Evolutionary conservation across 2,329 filamentous ascomycete genomes (phyloP).

Genomic region (Penicillium decumbens): DNA sequence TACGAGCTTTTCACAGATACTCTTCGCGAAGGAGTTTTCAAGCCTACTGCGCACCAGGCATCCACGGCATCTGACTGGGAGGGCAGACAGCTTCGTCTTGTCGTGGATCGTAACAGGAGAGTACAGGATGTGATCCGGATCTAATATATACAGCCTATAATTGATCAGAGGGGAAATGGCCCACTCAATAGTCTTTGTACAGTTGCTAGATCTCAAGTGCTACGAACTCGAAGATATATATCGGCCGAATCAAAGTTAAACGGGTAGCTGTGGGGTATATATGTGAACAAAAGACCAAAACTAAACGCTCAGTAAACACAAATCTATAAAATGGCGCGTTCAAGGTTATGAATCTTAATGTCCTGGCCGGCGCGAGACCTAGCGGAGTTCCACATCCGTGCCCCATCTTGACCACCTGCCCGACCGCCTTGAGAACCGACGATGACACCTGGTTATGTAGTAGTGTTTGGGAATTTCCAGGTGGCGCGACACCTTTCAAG

Average conservation of each 20-base stretch:
- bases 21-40: constrained; percentile 56
- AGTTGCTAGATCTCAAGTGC: background rate
- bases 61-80: constrained; percentile 34
- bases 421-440: background rate
- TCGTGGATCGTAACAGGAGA: constrained; percentile 57
- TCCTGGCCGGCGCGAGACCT: background rate
- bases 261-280: background rate
- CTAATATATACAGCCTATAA: constrained; percentile 20
- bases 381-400: background rate
- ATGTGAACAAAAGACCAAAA: background rate
- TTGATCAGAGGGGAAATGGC: no score
- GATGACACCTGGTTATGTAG: background rate
- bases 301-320: background rate
- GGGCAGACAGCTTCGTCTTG: constrained; percentile 57
- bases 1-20: constrained; percentile 65
- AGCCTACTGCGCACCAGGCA: constrained; percentile 20
- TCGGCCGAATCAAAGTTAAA: background rate
- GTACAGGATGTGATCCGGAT: constrained; percentile 56
- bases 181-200: background rate
- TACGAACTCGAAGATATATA: background rate
- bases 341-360: background rate
- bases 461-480: background rate
- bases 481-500: background rate
- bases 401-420: background rate
- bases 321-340: background rate